phyloP scores from a whole-genome alignment of 1,284 basidiomycete species.

The Athelia psychrophila region DNA sequence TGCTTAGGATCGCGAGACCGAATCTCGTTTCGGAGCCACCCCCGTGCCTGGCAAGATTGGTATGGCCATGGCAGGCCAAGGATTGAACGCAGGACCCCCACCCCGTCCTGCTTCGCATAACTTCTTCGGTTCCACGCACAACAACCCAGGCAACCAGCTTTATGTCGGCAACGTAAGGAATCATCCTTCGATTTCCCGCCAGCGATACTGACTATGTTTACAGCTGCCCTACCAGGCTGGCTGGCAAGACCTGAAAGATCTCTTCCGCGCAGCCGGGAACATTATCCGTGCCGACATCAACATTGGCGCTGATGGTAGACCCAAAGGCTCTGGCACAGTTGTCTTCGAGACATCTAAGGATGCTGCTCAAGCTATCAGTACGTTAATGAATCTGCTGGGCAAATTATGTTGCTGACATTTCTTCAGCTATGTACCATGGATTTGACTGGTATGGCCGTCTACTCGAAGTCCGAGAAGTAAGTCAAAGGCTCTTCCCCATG shows the following conservation, averaged over 20 bases:
- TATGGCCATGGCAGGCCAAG: constrained; percentile 84
- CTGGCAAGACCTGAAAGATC: constrained; percentile 98
- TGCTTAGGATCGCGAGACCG: constrained; percentile 89
- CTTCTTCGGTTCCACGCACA: constrained; percentile 51
- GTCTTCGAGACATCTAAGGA: constrained; percentile 92
- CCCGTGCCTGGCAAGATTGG: constrained; percentile 93
- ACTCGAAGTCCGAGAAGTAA: constrained; percentile 89
- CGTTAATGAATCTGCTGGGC: constrained; percentile 23
- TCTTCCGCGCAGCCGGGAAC: constrained; percentile 93
- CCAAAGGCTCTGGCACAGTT: constrained; percentile 94
- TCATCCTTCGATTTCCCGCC: constrained; percentile 14
- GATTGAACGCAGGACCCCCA: constrained; percentile 70
- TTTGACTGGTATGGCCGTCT: constrained; percentile 93
- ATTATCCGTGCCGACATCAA: constrained; percentile 95
- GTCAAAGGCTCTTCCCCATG: constrained; percentile 12
- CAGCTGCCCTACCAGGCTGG: constrained; percentile 93
- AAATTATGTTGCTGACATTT: constrained; percentile 1
- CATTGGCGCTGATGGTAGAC: constrained; percentile 86
- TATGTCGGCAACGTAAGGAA: constrained; percentile 87
- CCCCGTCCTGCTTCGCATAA: constrained; percentile 75
- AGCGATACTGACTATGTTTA: constrained; percentile 46
- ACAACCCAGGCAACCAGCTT: constrained; percentile 83
- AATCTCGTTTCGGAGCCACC: constrained; percentile 91
- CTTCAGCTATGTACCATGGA: constrained; percentile 86
- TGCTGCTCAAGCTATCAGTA: constrained; percentile 88